phyloP scores from a whole-genome alignment of 1,284 basidiomycete species.

The Thecaphora thlaspeos region DNA sequence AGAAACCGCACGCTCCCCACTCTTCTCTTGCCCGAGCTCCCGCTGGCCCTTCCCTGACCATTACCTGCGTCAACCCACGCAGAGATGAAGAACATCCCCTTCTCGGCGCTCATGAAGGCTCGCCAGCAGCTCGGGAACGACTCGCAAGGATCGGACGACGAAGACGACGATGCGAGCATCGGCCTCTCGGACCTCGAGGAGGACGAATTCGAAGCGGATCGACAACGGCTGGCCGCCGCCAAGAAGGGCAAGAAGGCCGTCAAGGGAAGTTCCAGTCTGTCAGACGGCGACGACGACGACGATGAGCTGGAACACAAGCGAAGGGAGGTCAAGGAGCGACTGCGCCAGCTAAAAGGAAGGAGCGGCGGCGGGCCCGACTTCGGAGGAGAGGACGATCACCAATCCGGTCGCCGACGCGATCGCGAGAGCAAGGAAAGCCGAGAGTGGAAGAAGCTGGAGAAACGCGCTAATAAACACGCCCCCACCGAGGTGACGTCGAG shows the following conservation, averaged over 20 bases:
- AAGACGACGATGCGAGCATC: constrained; percentile 11
- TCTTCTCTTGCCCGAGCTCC: not conserved
- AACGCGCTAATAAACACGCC: constrained; percentile 83
- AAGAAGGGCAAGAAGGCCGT: constrained; percentile 19
- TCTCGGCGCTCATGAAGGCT: constrained; percentile 66
- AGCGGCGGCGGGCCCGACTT: constrained; percentile 3
- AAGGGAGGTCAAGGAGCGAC: constrained; percentile 23
- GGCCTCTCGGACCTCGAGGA: constrained; percentile 35
- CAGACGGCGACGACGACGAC: not conserved
- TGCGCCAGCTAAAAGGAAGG: constrained; percentile 15
- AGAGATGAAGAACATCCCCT: constrained; percentile 42
- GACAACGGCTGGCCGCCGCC: constrained; percentile 9
- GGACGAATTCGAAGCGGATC: constrained; percentile 40
- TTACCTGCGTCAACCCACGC: no score
- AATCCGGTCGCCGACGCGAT: constrained; percentile 4
- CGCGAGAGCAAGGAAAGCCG: constrained; percentile 7
- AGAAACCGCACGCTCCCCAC: no score
- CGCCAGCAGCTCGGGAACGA: constrained; percentile 41
- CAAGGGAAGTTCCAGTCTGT: constrained; percentile 1
- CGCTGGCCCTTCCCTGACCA: no score
- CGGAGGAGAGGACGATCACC: no score
- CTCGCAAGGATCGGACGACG: constrained; percentile 12
- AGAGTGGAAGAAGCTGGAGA: constrained; percentile 53
- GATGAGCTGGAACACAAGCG: constrained; percentile 23
- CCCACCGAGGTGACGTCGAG: constrained; percentile 84